Conservation (phyloP, 768 basidiomycete species). For the Trametes coccinea region DNA sequence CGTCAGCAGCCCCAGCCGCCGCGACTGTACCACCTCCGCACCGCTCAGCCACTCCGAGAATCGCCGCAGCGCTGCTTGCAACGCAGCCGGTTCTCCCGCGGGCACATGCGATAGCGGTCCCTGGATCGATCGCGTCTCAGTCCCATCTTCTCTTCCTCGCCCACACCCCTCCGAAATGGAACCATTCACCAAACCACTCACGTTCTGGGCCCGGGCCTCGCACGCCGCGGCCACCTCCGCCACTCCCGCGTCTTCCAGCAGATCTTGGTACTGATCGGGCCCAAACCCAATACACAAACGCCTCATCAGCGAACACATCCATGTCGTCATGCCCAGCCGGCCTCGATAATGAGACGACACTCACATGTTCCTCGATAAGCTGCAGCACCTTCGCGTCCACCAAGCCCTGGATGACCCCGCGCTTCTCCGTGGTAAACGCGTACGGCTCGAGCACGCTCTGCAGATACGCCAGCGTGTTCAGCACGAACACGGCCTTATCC, state of each 20-base stretch:
- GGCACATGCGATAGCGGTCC: conserved; percentile 79
- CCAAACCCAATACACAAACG: background rate
- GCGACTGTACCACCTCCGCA: conserved; percentile 76
- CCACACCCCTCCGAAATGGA: background rate
- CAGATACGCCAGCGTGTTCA: conserved; percentile 85
- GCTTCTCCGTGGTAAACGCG: conserved; percentile 65
- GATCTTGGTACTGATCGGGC: conserved; percentile 44
- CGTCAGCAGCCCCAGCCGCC: conserved; percentile 73
- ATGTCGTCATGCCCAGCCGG: background rate
- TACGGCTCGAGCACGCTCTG: conserved; percentile 68
- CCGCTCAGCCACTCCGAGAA: conserved; percentile 89
- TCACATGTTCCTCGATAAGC: conserved; percentile 83
- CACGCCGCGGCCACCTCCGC: conserved; percentile 47
- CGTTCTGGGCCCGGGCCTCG: conserved; percentile 40
- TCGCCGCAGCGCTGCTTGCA: conserved; percentile 60
- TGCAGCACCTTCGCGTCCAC: conserved; percentile 61
- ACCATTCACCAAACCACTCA: conserved; percentile 29
- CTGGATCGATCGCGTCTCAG: conserved; percentile 33
- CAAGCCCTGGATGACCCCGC: conserved; percentile 52
- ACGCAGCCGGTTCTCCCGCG: conserved; percentile 58
- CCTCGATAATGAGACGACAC: conserved; percentile 29
- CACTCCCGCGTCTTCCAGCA: conserved; percentile 58
- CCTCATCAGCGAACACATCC: background rate
- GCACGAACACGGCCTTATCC: conserved; percentile 81
- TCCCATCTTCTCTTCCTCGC: background rate